Evolutionary conservation across 441 rosid genomes (phyloP).

Genomic region (Pelargonium cotyledonis): DNA sequence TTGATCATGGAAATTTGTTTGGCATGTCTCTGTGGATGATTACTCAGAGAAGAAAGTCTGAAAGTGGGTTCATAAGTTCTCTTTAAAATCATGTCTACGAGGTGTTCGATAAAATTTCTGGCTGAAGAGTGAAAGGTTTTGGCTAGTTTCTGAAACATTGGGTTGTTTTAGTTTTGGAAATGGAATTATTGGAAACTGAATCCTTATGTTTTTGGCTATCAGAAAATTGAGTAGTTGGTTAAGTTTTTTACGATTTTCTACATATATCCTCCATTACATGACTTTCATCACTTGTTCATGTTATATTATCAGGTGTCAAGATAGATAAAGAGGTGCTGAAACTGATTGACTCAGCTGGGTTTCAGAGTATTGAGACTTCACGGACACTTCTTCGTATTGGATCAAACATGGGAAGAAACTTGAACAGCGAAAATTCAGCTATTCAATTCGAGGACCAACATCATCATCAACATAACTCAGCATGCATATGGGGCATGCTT

Average conservation of each 20-base stretch:
- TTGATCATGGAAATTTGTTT: too few species aligned
- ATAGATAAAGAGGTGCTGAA: too few species aligned
- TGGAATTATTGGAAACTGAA: neutral
- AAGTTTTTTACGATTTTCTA: too few species aligned
- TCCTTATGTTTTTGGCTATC: too few species aligned
- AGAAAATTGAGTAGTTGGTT: too few species aligned
- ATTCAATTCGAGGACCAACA: conserved; percentile 31
- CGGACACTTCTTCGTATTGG: conserved; percentile 8
- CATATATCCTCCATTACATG: neutral
- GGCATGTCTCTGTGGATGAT: neutral
- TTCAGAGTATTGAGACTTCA: conserved; percentile 6
- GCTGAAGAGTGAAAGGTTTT: neutral
- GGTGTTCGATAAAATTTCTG: neutral
- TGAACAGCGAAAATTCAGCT: conserved; percentile 27
- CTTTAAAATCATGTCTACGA: neutral
- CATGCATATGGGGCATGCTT: conserved; percentile 53
- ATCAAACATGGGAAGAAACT: conserved; percentile 36
- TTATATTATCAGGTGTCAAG: neutral
- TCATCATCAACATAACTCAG: conserved; percentile 16
- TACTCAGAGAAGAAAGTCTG: neutral
- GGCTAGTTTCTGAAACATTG: too few species aligned
- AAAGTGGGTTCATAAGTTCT: too few species aligned
- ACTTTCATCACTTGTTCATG: neutral
- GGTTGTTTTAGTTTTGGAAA: neutral
- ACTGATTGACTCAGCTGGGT: neutral